phyloP scores from a whole-genome alignment of 257 asterid species.

The Scutellaria minor region DNA sequence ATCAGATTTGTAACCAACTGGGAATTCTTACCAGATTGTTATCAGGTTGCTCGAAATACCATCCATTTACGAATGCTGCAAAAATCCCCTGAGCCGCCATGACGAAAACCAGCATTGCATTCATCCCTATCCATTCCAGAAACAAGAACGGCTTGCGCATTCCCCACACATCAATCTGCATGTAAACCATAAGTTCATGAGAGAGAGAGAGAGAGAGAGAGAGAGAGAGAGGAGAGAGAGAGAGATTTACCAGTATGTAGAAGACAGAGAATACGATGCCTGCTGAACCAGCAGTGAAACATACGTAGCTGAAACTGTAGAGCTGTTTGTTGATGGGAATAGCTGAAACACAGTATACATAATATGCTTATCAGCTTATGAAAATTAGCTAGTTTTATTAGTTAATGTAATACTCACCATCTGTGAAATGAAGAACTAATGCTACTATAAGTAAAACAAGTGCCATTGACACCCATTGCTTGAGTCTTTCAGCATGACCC shows the following conservation, averaged over 20 bases:
- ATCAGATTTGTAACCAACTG: not conserved
- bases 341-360: constrained; percentile 44
- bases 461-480: constrained; percentile 85
- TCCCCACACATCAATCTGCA: constrained; percentile 65
- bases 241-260: constrained; percentile 65
- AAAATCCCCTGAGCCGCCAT: constrained; percentile 87
- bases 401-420: constrained; percentile 49
- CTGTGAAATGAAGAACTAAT: constrained; percentile 74
- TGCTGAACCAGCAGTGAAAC: constrained; percentile 93
- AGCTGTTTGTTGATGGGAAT: constrained; percentile 94
- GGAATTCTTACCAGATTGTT: constrained; percentile 55
- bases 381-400: not conserved
- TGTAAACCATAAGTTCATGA: not conserved
- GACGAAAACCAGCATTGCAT: constrained; percentile 90
- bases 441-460: constrained; percentile 57
- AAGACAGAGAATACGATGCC: constrained; percentile 74
- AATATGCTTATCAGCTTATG: not conserved
- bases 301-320: constrained; percentile 86
- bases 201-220: not conserved
- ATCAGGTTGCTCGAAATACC: constrained; percentile 63
- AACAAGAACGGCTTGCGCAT: constrained; percentile 69
- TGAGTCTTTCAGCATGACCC: constrained; percentile 83
- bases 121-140: constrained; percentile 96
- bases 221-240: not conserved
- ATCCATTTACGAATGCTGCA: constrained; percentile 78